Conservation (phyloP, 768 basidiomycete genomes). For the Flagelloscypha sp. region DNA sequence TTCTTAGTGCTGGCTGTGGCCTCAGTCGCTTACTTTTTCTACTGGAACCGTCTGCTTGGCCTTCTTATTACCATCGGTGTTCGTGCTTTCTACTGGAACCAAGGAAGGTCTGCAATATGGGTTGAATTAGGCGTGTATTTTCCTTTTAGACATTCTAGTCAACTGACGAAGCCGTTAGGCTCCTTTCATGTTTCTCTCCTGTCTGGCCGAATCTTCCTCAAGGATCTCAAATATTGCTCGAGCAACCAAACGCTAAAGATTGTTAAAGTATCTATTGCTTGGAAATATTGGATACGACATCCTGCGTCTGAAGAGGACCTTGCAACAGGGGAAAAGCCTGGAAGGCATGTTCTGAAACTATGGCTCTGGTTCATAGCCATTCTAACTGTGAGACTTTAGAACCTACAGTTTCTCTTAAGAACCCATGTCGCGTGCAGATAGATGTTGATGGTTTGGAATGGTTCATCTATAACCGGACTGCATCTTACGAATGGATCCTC, state of each 20-base stretch:
- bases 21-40: constrained; percentile 75
- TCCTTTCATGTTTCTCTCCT: constrained; percentile 89
- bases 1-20: constrained; percentile 39
- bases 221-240: constrained; percentile 84
- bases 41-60: constrained; percentile 82
- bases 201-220: constrained; percentile 80
- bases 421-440: constrained; percentile 78
- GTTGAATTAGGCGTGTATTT: constrained; percentile 61
- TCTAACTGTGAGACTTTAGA: too few relatives aligned
- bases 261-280: constrained; percentile 78
- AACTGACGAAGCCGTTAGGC: constrained; percentile 35
- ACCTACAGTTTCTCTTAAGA: too few relatives aligned
- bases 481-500: constrained; percentile 82
- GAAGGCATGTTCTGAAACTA: constrained; percentile 39
- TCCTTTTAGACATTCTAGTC: neutral
- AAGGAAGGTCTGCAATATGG: constrained; percentile 71
- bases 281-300: constrained; percentile 89
- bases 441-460: constrained; percentile 84
- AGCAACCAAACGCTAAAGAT: constrained; percentile 85
- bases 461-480: constrained; percentile 86
- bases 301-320: constrained; percentile 73
- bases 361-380: too few relatives aligned
- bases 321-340: constrained; percentile 34
- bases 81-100: constrained; percentile 72
- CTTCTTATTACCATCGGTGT: constrained; percentile 55